Evolutionary conservation across 768 basidiomycete species (phyloP), one percentile per base, ranked within the genome.

Genomic region (Leccinum fibrillosum): DNA sequence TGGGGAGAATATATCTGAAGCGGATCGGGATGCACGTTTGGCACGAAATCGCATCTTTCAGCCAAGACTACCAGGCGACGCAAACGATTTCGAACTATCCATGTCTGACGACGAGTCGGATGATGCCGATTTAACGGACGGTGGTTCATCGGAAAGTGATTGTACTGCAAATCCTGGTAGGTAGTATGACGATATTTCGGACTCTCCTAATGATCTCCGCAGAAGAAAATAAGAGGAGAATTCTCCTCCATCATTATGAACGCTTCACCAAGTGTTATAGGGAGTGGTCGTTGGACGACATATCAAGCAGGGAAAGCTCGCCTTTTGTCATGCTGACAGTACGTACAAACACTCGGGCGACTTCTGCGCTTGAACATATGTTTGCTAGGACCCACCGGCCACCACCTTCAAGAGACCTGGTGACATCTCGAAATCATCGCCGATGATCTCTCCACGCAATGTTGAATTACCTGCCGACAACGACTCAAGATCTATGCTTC

Each of bases 21-120:
- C 79, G 2, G 85, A 86, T 64, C 81, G 88, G 34, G 90, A 91
- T 75, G 84, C 86, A 54, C 82, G 84, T 45, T 73, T 91, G 55
- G 88, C 86, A 86, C 89, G 73, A 69, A 82, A 82, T 7, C 84
- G 87, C 23, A 77, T 82, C 11, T 69, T 78, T 4, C 79, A 73
- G 49, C 73, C 75, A 11, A 60, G 68, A 19, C 32, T 49, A 17
- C 47, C 54, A 49, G 26, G 37, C 25, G 48, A 56, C 32, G 45
- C 55, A 19, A 69, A 78, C 25, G 80, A 81, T 7, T 82, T 79
- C 19, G 75, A 86, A 50, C 74, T 74, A 17, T 78, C 76, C 54
- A 77, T 86, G 65, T 83, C 82, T 9, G 87, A 84, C 52, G 90
- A 92, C 61, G 91, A 93, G 70, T 92, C 91, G 2, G 92, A 92